These are phyloP conservation scores for Discostella stelligera DNA, from an alignment of 352 stramenopile genomes.

Conservation along the genomic window DNA sequence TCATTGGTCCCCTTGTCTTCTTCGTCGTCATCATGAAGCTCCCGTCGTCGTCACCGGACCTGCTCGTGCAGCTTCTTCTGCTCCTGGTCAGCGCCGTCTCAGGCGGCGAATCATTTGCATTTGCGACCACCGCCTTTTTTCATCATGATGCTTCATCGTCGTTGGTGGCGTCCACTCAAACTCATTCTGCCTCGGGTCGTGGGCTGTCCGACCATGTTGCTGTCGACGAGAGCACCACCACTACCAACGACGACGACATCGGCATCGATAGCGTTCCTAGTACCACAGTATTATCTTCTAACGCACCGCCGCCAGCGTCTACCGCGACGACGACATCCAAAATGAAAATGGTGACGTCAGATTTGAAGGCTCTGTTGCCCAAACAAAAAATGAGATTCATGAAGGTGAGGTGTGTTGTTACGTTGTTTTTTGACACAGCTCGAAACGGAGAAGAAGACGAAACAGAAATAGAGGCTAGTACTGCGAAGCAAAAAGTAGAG, in stretches of 20 bases:
- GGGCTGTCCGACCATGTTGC: too few relatives aligned
- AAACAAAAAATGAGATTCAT: conserved; percentile 29
- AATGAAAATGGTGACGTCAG: not conserved
- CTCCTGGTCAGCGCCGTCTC: not conserved
- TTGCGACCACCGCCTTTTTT: not conserved
- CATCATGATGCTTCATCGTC: not conserved
- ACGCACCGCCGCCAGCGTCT: not conserved
- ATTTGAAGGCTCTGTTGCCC: conserved; percentile 25
- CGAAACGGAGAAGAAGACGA: too few relatives aligned
- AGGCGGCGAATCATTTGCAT: not conserved
- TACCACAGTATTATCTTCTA: not conserved
- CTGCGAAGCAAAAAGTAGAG: not conserved
- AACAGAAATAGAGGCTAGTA: too few relatives aligned
- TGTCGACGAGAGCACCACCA: not conserved
- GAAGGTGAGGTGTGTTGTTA: conserved; percentile 10
- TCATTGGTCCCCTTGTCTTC: too few relatives aligned
- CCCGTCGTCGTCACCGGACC: not conserved
- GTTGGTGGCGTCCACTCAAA: not conserved
- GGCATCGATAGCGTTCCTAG: not conserved
- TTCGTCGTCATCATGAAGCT: not conserved
- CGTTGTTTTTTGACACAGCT: not conserved
- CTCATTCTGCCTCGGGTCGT: too few relatives aligned
- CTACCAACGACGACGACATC: not conserved
- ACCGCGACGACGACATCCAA: not conserved
- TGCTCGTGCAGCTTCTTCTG: not conserved